These are phyloP conservation scores for Sordariomycetes sp. DNA, from an alignment of 2,329 filamentous ascomycete genomes.

Conservation along the genomic window DNA sequence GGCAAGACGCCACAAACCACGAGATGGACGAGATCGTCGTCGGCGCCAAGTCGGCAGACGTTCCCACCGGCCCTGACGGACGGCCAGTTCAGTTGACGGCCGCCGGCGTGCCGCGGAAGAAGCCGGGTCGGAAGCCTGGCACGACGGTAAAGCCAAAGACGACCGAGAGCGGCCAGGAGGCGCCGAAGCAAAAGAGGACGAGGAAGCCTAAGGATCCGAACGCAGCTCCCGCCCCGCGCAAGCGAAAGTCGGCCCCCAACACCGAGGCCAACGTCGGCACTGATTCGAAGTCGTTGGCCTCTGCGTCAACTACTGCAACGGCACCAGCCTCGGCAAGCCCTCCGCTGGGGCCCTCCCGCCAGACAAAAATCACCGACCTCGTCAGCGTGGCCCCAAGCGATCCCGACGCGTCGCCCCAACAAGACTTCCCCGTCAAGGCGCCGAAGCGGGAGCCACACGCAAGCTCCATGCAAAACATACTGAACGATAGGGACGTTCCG, in stretches of 20 bases:
- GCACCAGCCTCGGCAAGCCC: neutral
- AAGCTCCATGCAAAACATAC: slow-evolving; percentile 43
- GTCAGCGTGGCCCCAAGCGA: slow-evolving; percentile 8
- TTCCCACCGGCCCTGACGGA: slow-evolving; percentile 22
- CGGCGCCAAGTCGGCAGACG: slow-evolving; percentile 20
- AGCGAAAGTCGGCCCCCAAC: slow-evolving; percentile 38
- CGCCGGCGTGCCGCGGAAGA: slow-evolving; percentile 49
- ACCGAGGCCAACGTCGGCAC: slow-evolving; percentile 23
- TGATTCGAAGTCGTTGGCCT: slow-evolving; percentile 21
- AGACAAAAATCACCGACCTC: slow-evolving; percentile 30
- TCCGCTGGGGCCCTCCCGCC: slow-evolving; percentile 15
- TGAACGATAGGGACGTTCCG: slow-evolving; percentile 35
- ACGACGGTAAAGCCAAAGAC: slow-evolving; percentile 34
- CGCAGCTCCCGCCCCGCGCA: slow-evolving; percentile 40
- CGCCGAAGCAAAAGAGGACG: slow-evolving; percentile 38
- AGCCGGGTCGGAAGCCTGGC: slow-evolving; percentile 55
- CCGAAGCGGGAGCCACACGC: slow-evolving; percentile 38
- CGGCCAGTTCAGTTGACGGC: slow-evolving; percentile 40
- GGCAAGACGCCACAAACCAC: slow-evolving; percentile 13
- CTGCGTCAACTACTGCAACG: slow-evolving; percentile 9
- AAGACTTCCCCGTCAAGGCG: slow-evolving; percentile 28
- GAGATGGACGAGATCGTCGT: slow-evolving; percentile 41
- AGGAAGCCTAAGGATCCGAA: slow-evolving; percentile 51
- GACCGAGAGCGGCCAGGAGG: slow-evolving; percentile 24
- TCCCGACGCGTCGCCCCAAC: slow-evolving; percentile 11